These are phyloP conservation scores for Puccinia hordei DNA, from an alignment of 1,284 basidiomycete species.

Conservation along the genomic window DNA sequence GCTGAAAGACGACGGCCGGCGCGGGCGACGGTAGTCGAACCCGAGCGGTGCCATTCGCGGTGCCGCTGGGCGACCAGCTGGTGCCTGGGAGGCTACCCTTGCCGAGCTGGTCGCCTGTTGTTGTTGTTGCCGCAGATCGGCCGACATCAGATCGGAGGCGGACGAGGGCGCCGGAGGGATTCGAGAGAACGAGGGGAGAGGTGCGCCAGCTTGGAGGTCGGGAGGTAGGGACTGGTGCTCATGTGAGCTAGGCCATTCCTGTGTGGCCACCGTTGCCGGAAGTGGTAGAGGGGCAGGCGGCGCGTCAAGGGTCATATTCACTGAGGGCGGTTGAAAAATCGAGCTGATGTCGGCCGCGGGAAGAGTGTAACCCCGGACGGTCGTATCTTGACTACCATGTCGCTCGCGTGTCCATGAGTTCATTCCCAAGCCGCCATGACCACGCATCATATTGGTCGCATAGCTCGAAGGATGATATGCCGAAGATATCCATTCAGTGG, in stretches of 20 bases:
- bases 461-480: conserved; percentile 29
- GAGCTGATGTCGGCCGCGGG: conserved; percentile 9
- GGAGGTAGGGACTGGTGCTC: not conserved
- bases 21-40: conserved; percentile 23
- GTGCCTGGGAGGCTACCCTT: not conserved
- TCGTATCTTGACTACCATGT: conserved; percentile 41
- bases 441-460: conserved; percentile 44
- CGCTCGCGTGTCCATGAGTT: conserved; percentile 17
- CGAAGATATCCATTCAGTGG: conserved; percentile 41
- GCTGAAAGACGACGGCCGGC: conserved; percentile 23
- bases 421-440: conserved; percentile 37
- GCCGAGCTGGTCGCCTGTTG: not conserved
- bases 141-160: conserved; percentile 4
- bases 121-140: conserved; percentile 9
- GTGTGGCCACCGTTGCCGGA: not conserved
- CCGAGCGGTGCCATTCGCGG: conserved; percentile 10
- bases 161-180: conserved; percentile 21
- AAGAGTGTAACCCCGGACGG: conserved; percentile 9
- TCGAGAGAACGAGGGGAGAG: conserved; percentile 13
- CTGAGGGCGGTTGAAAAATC: conserved; percentile 42
- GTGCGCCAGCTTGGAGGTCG: conserved; percentile 7
- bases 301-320: conserved; percentile 13
- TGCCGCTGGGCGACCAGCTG: not conserved
- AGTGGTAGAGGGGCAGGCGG: not conserved
- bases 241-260: conserved; percentile 13